These are phyloP conservation scores for Chlorella sorokiniana DNA, from an alignment of 139 green algal species.

Conservation along the genomic window DNA sequence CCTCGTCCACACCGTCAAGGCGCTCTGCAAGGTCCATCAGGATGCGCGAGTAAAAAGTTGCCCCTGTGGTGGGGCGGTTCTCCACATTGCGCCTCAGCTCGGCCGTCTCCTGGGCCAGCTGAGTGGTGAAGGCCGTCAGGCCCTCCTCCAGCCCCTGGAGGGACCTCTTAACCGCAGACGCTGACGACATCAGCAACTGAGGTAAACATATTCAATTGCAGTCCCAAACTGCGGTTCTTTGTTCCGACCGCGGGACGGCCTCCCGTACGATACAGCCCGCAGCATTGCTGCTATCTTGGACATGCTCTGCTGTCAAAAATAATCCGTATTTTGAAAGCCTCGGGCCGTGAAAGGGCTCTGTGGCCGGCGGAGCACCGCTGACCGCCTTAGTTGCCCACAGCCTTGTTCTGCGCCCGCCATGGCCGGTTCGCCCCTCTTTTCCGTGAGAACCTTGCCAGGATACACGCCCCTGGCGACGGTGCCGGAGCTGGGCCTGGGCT, in stretches of 20 bases:
- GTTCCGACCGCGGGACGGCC: no score
- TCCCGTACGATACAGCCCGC: no score
- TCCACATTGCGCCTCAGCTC: constrained; percentile 36
- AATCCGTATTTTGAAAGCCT: no score
- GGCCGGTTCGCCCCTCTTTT: no score
- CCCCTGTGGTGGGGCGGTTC: constrained; percentile 13
- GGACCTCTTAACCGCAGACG: not conserved
- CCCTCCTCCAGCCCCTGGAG: constrained; percentile 18
- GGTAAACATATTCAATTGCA: no score
- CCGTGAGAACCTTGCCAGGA: not conserved
- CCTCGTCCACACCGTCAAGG: not conserved
- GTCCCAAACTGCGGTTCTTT: no score
- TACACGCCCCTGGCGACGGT: not conserved
- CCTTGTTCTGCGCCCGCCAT: no score
- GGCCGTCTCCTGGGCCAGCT: constrained; percentile 7
- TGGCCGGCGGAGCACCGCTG: no score
- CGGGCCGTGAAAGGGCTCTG: no score
- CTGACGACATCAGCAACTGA: constrained; percentile 23
- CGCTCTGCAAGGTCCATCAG: constrained; percentile 37
- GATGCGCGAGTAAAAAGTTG: constrained; percentile 28
- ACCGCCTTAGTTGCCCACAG: not conserved
- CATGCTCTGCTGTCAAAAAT: no score
- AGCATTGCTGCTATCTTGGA: no score
- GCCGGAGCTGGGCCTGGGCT: not conserved
- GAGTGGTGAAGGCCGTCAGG: constrained; percentile 2